Conservation (phyloP, 305 asterid genomes). For the Monarda citriodora region DNA sequence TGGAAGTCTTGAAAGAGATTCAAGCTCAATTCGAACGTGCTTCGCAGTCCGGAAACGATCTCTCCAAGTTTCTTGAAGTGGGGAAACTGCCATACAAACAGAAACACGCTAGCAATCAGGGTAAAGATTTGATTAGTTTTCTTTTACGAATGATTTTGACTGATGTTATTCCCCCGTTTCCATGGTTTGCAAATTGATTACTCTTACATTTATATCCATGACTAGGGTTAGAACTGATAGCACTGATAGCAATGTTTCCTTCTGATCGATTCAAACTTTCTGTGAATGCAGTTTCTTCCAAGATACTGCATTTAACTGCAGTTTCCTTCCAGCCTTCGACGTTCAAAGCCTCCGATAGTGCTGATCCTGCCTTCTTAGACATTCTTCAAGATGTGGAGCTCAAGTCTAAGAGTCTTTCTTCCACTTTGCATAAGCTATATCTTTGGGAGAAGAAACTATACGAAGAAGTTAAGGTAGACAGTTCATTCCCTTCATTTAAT, state of each 20-base stretch:
- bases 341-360: conserved; percentile 42
- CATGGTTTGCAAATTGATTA: conserved; percentile 2
- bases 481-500: conserved; percentile 7
- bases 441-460: conserved; percentile 97
- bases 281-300: conserved; percentile 64
- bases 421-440: conserved; percentile 78
- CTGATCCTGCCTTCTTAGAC: conserved; percentile 49
- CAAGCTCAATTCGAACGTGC: conserved; percentile 82
- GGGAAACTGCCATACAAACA: conserved; percentile 88
- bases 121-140: conserved; percentile 40
- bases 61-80: conserved; percentile 80
- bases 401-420: conserved; percentile 79
- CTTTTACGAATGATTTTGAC: conserved; percentile 11
- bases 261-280: not conserved
- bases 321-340: conserved; percentile 67
- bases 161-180: conserved; percentile 11
- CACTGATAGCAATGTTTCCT: conserved; percentile 7
- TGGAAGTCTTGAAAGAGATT: conserved; percentile 81
- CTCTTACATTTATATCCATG: not conserved
- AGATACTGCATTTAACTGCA: conserved; percentile 64
- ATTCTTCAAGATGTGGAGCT: conserved; percentile 58
- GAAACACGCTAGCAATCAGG: conserved; percentile 71
- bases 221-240: not conserved
- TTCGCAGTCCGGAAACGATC: conserved; percentile 75
- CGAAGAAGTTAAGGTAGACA: conserved; percentile 92